phyloP scores from a whole-genome alignment of 1,284 basidiomycete genomes.

The Naganishia liquefaciens region DNA sequence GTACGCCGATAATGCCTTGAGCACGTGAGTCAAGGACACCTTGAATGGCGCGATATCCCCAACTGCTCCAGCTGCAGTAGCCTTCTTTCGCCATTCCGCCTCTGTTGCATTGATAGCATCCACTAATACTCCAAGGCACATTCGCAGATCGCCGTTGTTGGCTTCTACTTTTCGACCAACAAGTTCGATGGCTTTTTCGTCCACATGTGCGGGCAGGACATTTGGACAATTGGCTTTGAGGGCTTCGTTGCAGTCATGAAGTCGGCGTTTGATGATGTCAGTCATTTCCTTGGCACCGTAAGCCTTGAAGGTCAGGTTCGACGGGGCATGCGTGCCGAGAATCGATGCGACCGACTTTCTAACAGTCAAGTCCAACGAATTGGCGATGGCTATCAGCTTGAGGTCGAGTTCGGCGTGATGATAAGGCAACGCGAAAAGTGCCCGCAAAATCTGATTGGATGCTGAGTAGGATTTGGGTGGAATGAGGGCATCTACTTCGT shows the following conservation, averaged over 20 bases:
- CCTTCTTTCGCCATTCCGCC: constrained; percentile 51
- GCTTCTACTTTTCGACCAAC: constrained; percentile 53
- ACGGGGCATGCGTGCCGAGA: constrained; percentile 39
- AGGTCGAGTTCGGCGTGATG: constrained; percentile 37
- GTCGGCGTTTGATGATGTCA: constrained; percentile 47
- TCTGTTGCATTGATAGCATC: constrained; percentile 50
- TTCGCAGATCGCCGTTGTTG: constrained; percentile 54
- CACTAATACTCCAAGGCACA: constrained; percentile 52
- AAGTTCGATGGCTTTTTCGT: constrained; percentile 50
- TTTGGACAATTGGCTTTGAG: constrained; percentile 20
- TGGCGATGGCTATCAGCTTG: constrained; percentile 53
- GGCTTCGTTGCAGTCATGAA: constrained; percentile 36
- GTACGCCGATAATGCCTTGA: constrained; percentile 49
- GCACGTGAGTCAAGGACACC: constrained; percentile 28
- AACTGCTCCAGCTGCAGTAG: constrained; percentile 31
- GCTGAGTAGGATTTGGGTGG: constrained; percentile 38
- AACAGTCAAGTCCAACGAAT: constrained; percentile 53
- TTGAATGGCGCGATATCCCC: constrained; percentile 43
- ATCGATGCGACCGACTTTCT: constrained; percentile 44
- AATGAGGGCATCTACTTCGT: constrained; percentile 54
- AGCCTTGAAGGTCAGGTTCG: constrained; percentile 50
- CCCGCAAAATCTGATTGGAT: constrained; percentile 45
- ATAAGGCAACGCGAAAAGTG: constrained; percentile 50
- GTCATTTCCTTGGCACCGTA: constrained; percentile 51
- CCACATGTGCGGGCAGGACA: constrained; percentile 41